Evolutionary conservation across 1,284 basidiomycete species (phyloP).

Genomic region (Ceraceosorus bombacis): DNA sequence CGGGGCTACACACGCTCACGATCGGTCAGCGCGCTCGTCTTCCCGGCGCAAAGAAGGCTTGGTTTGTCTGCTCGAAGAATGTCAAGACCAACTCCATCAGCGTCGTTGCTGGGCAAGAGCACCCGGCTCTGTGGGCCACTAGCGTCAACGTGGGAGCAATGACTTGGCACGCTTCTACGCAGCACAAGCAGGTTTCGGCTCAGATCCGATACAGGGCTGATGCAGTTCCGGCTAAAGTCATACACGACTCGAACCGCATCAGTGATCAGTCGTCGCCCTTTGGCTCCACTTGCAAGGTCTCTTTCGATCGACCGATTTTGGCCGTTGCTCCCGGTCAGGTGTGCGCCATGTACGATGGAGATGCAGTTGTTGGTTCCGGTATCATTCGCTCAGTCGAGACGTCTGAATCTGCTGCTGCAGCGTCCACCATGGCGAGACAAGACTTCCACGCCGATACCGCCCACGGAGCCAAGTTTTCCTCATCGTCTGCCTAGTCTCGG

Average conservation of each 20-base stretch:
- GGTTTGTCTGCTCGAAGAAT: constrained; percentile 74
- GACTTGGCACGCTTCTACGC: constrained; percentile 19
- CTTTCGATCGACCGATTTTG: constrained; percentile 59
- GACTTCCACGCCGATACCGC: no score
- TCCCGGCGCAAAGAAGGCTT: constrained; percentile 58
- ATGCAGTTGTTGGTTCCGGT: constrained; percentile 78
- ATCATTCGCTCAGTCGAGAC: constrained; percentile 51
- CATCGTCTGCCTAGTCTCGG: no score
- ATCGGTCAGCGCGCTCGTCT: constrained; percentile 73
- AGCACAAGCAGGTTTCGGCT: constrained; percentile 54
- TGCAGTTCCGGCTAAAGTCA: constrained; percentile 55
- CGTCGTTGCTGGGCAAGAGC: constrained; percentile 66
- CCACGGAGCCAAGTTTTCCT: no score
- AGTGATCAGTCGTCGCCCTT: constrained; percentile 11
- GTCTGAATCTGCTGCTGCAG: not conserved
- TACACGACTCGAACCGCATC: not conserved
- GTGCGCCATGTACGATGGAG: constrained; percentile 63
- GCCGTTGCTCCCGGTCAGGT: constrained; percentile 75
- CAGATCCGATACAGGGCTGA: constrained; percentile 69
- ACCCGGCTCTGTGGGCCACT: constrained; percentile 59
- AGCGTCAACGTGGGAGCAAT: constrained; percentile 16
- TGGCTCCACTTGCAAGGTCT: constrained; percentile 16
- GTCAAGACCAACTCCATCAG: constrained; percentile 59
- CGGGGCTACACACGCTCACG: constrained; percentile 79
- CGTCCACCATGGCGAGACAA: no score